Conservation (phyloP, 306 rosid genomes). For the Elaeagnus macrophylla region DNA sequence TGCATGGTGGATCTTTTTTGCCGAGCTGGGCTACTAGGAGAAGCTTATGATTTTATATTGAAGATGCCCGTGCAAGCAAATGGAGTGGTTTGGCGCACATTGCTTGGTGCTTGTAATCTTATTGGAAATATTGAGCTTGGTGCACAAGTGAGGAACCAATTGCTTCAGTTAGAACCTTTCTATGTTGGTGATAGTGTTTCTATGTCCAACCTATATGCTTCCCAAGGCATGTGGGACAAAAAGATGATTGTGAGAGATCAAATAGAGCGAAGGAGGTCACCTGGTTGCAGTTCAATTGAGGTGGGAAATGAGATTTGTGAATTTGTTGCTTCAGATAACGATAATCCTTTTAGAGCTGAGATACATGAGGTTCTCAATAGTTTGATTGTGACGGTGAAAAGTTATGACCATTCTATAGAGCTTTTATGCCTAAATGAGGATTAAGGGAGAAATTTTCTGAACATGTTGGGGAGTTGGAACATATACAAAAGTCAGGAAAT, state of each 20-base stretch:
- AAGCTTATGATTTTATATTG: slow-evolving; percentile 40
- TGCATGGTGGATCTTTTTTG: slow-evolving; percentile 67
- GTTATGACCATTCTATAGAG: slow-evolving; percentile 15
- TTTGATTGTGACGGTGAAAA: slow-evolving; percentile 24
- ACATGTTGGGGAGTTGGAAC: neutral
- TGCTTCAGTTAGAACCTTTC: slow-evolving; percentile 39
- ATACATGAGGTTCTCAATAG: slow-evolving; percentile 26
- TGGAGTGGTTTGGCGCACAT: slow-evolving; percentile 48
- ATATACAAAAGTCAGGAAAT: neutral
- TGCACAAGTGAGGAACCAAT: slow-evolving; percentile 24
- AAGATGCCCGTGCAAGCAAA: slow-evolving; percentile 30
- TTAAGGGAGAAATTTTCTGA: neutral
- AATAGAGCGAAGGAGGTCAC: slow-evolving; percentile 32
- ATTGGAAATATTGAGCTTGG: slow-evolving; percentile 40
- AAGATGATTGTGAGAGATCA: slow-evolving; percentile 37
- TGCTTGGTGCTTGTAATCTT: slow-evolving; percentile 48
- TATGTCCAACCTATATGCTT: slow-evolving; percentile 52
- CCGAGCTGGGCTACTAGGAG: slow-evolving; percentile 37
- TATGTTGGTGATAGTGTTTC: slow-evolving; percentile 48
- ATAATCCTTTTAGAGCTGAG: slow-evolving; percentile 24
- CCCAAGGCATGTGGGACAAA: slow-evolving; percentile 49
- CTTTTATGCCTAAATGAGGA: slow-evolving; percentile 15
- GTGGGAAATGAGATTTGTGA: slow-evolving; percentile 28
- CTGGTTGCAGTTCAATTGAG: slow-evolving; percentile 36
- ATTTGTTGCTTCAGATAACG: slow-evolving; percentile 22